These are phyloP conservation scores for Phytophthora fragariaefolia DNA, from an alignment of 352 stramenopile species.

Conservation along the genomic window DNA sequence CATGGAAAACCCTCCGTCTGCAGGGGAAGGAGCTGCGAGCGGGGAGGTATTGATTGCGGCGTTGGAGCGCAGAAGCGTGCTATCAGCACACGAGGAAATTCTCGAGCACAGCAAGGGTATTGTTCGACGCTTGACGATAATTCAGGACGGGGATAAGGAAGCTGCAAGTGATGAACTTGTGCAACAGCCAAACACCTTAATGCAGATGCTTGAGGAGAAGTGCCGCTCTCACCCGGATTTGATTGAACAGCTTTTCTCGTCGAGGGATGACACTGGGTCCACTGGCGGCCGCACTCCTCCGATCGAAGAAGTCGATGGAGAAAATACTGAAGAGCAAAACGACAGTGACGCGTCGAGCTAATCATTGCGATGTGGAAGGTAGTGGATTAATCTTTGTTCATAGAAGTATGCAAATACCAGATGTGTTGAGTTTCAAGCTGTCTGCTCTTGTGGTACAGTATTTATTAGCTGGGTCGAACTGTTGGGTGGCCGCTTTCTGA, in stretches of 20 bases:
- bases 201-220: conserved; percentile 66
- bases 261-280: conserved; percentile 50
- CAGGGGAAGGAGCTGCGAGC: conserved; percentile 31
- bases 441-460: conserved; percentile 11
- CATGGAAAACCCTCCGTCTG: conserved; percentile 32
- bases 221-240: conserved; percentile 51
- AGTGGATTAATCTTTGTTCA: conserved; percentile 30
- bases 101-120: conserved; percentile 72
- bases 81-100: conserved; percentile 78
- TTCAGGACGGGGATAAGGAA: conserved; percentile 35
- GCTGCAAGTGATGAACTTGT: not conserved
- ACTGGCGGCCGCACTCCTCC: conserved; percentile 30
- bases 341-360: conserved; percentile 33
- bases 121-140: conserved; percentile 52
- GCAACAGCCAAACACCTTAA: conserved; percentile 37
- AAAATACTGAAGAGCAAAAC: conserved; percentile 28
- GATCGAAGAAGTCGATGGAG: conserved; percentile 30
- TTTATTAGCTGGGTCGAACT: conserved; percentile 30
- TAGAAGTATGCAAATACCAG: conserved; percentile 25
- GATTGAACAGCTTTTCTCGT: conserved; percentile 63
- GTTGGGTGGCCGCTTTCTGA: conserved; percentile 32
- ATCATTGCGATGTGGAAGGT: conserved; percentile 15
- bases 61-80: conserved; percentile 67
- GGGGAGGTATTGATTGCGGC: conserved; percentile 53
- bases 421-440: conserved; percentile 14